Evolutionary conservation across 2,329 filamentous ascomycete species (phyloP).

Genomic region (Botrytis porri): DNA sequence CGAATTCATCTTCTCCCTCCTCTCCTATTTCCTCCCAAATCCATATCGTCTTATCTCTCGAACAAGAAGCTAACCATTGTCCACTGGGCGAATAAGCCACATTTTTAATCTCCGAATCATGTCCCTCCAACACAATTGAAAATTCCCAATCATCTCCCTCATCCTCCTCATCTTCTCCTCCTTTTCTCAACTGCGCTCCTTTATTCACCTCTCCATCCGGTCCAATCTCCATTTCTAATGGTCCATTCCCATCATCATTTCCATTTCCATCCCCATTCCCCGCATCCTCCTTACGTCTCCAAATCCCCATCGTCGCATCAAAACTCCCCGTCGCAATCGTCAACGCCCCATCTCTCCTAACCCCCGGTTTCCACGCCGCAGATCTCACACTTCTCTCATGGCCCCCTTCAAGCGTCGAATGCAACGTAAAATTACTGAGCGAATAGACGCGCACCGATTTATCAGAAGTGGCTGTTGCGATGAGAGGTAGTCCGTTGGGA

Average conservation of each 20-base stretch:
- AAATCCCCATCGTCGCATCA: constrained; percentile 85
- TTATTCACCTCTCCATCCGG: constrained; percentile 24
- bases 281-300: constrained; percentile 57
- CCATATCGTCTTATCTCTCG: constrained; percentile 92
- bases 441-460: constrained; percentile 90
- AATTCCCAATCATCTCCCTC: constrained; percentile 84
- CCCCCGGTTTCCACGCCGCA: constrained; percentile 80
- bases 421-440: constrained; percentile 72
- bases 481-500: constrained; percentile 72
- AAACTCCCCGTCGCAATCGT: constrained; percentile 92
- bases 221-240: constrained; percentile 46
- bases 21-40: constrained; percentile 90
- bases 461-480: constrained; percentile 83
- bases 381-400: constrained; percentile 88
- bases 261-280: constrained; percentile 19
- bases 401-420: constrained; percentile 78
- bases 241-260: constrained; percentile 25
- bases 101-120: constrained; percentile 89
- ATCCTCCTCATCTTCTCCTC: constrained; percentile 42
- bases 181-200: constrained; percentile 27
- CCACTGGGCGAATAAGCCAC: constrained; percentile 72
- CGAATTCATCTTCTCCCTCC: constrained; percentile 88
- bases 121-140: constrained; percentile 86
- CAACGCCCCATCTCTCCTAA: constrained; percentile 57
- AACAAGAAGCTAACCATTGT: constrained; percentile 82